A percentile compares a stretch with the other conserved stretches of the same genome.
Conservation (phyloP, 768 basidiomycete species). For the Porphyrellus cyaneotinctus region DNA sequence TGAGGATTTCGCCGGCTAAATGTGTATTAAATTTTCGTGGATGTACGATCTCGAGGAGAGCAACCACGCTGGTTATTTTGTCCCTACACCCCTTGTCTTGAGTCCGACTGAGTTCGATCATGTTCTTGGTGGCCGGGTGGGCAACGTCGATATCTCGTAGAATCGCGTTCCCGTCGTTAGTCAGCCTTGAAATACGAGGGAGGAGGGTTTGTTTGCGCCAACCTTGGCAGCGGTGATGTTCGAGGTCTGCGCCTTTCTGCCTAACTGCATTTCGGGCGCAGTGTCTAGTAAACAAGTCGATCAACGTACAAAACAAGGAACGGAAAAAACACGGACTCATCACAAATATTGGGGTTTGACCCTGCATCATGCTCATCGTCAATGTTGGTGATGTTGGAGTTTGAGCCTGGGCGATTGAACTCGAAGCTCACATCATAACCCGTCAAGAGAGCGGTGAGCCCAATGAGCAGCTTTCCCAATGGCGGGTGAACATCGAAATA, state of each 20-base stretch:
- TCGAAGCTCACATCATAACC: slow-evolving; percentile 92
- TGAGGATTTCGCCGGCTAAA: slow-evolving; percentile 92
- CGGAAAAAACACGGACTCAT: slow-evolving; percentile 50
- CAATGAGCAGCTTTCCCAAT: slow-evolving; percentile 98
- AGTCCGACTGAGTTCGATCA: slow-evolving; percentile 97
- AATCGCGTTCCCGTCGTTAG: slow-evolving; percentile 99
- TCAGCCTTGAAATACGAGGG: slow-evolving; percentile 52
- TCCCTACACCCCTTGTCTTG: slow-evolving; percentile 99
- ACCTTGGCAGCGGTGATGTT: slow-evolving; percentile 98
- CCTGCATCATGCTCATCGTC: slow-evolving; percentile 21
- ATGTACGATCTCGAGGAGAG: slow-evolving; percentile 13
- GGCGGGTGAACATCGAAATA: slow-evolving; percentile 99
- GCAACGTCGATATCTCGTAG: slow-evolving; percentile 98
- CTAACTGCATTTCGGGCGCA: slow-evolving; percentile 89
- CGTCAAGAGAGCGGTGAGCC: slow-evolving; percentile 82
- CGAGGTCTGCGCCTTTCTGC: slow-evolving; percentile 92
- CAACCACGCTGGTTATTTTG: too few species aligned
- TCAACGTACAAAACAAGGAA: background rate
- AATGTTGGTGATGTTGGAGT: too few species aligned
- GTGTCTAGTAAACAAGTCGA: slow-evolving; percentile 53
- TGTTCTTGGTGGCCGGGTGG: slow-evolving; percentile 98
- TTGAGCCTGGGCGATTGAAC: slow-evolving; percentile 73
- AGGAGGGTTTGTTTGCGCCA: slow-evolving; percentile 9
- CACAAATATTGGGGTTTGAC: slow-evolving; percentile 78
- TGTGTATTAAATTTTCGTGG: background rate